Evolutionary conservation across 768 basidiomycete genomes (phyloP), one percentile per base, ranked within the genome.

Genomic region (Leccinum subtestaceum): DNA sequence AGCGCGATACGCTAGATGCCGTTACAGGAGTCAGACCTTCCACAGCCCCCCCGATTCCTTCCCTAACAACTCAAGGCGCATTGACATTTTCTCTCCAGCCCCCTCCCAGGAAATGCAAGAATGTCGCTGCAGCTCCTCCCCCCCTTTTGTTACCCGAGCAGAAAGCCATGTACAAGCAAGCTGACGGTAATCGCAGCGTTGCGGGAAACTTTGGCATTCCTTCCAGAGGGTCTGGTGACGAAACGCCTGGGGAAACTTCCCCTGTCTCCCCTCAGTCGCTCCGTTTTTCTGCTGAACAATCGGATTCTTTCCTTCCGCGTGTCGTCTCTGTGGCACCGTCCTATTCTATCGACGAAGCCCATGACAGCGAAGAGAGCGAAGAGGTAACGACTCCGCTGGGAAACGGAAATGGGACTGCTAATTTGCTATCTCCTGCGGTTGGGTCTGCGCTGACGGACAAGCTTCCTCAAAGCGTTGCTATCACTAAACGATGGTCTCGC

Each of bases 401-500:
- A 12, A 60, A 54, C 29, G 64, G n/a, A 17, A 45, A 45, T 5
- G 43, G 43, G 11, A 45, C 25, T 34, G 8, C 31, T 21, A 32
- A 38, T 27, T 15, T 46, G 32, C 32, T 49, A 5, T 17, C 57
- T 19, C 54, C 45, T 13, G 40, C 17, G 9, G 21, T 3, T 40
- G 54, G 27, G 47, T 46, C 55, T 19, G 32, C 58, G 5, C 62
- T 80, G 6, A 59, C 72, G 25, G 80, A 77, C 5, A 65, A 56
- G 15, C 61, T 52, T 34, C 53, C 40, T 10, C 59, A 63, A 17
- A 69, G 60, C 29, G 40, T 55, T 19, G 69, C 67, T n/a, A 55
- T 70, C 43, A 70, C 70, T 10, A 78, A 77, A 55, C 75, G 84
- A 53, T 84, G 85, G 84, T 85, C 85, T 38, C 76, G 81, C 53